A percentile compares a stretch with the other conserved stretches of the same genome.
Evolutionary conservation across 768 basidiomycete genomes (phyloP).

Genomic region (Leucosporidium creatinivorum): DNA sequence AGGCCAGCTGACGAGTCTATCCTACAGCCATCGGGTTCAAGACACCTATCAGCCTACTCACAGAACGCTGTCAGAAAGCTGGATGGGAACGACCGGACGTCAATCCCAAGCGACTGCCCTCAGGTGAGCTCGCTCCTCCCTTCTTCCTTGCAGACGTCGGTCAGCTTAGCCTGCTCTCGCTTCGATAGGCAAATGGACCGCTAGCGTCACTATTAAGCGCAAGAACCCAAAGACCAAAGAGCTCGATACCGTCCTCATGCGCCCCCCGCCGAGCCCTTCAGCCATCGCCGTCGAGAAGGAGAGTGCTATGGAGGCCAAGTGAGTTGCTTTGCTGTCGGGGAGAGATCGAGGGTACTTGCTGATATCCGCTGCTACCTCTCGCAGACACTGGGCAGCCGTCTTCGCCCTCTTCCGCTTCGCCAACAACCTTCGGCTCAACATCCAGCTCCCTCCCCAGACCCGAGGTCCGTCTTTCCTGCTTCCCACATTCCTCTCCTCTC

Average conservation of each 20-base stretch:
- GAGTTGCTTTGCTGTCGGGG: slow-evolving; percentile 50
- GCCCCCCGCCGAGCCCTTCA: slow-evolving; percentile 57
- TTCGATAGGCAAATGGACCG: slow-evolving; percentile 47
- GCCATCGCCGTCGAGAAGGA: slow-evolving; percentile 47
- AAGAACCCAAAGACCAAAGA: slow-evolving; percentile 58
- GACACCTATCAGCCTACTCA: slow-evolving; percentile 66
- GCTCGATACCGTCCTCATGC: slow-evolving; percentile 63
- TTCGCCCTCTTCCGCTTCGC: slow-evolving; percentile 36
- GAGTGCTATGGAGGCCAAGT: slow-evolving; percentile 72
- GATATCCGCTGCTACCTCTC: neutral
- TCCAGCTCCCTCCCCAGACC: slow-evolving; percentile 71
- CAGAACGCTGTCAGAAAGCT: slow-evolving; percentile 84
- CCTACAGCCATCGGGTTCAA: slow-evolving; percentile 55
- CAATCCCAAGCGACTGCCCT: slow-evolving; percentile 58
- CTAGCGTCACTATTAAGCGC: slow-evolving; percentile 59
- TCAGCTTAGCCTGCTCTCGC: neutral
- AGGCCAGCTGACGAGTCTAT: neutral
- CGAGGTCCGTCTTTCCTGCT: slow-evolving; percentile 47
- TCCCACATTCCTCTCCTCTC: neutral
- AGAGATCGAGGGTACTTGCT: neutral
- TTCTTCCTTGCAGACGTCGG: slow-evolving; percentile 38
- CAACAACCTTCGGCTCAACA: slow-evolving; percentile 47
- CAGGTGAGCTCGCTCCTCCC: slow-evolving; percentile 30
- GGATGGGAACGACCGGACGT: slow-evolving; percentile 80
- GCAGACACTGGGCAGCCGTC: slow-evolving; percentile 16